Percentiles rank a stretch among this genome's conserved stretches.
Conservation (phyloP, 371 early-diverging fungal species). For the Rhizopus stolonifer region DNA sequence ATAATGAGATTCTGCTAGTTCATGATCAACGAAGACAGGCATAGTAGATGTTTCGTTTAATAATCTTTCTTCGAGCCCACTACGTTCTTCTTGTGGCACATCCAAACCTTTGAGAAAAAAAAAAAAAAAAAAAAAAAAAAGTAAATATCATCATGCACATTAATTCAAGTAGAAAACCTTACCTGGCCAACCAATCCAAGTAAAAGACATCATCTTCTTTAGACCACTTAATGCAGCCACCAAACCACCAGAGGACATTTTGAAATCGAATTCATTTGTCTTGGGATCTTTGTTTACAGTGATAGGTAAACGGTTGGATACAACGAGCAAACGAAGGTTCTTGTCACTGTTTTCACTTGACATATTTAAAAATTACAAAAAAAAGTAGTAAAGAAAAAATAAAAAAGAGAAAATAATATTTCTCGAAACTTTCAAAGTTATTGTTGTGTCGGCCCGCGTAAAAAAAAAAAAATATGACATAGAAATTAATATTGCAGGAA, state of each 20-base stretch:
- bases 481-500: too few relatives aligned
- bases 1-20: slow-evolving; percentile 97
- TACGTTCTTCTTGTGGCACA: slow-evolving; percentile 82
- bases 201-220: slow-evolving; percentile 94
- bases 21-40: slow-evolving; percentile 96
- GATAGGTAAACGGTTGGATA: slow-evolving; percentile 99
- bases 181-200: slow-evolving; percentile 99
- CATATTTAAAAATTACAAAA: slow-evolving; percentile 8
- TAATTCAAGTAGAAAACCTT: too few relatives aligned
- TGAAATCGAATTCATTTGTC: slow-evolving; percentile 64
- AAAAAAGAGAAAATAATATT: too few relatives aligned
- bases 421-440: too few relatives aligned
- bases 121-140: too few relatives aligned
- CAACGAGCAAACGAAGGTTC: slow-evolving; percentile 86
- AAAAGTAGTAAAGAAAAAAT: too few relatives aligned
- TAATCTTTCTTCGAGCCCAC: slow-evolving; percentile 69
- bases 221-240: slow-evolving; percentile 96
- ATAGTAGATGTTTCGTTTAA: slow-evolving; percentile 83
- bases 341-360: slow-evolving; percentile 24
- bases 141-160: not conserved
- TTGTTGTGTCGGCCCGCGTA: too few relatives aligned
- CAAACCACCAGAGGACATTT: slow-evolving; percentile 96
- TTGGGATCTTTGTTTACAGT: slow-evolving; percentile 81
- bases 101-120: too few relatives aligned
- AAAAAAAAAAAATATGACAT: too few relatives aligned